Conservation (phyloP, 1,284 basidiomycete genomes). For the Wolfiporia cocos region DNA sequence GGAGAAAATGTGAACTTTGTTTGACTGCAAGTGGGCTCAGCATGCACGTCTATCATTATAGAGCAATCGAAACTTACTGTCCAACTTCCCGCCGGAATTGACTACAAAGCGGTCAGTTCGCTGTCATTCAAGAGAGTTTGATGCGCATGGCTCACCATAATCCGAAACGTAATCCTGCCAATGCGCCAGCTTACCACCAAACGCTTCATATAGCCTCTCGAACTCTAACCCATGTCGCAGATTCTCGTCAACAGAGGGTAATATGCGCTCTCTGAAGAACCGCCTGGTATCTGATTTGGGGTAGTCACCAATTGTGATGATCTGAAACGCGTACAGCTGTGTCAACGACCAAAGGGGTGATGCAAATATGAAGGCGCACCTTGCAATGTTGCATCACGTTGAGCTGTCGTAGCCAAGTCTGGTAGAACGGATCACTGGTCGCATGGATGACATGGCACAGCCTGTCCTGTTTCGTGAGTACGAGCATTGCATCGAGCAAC, state of each 20-base stretch:
- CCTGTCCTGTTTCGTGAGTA: slow-evolving; percentile 79
- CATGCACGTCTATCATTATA: background rate
- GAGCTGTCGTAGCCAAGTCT: slow-evolving; percentile 71
- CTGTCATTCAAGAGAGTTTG: background rate
- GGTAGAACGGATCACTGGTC: slow-evolving; percentile 80
- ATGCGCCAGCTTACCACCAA: slow-evolving; percentile 78
- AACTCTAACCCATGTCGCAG: slow-evolving; percentile 53
- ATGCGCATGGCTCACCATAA: slow-evolving; percentile 36
- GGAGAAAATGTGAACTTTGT: slow-evolving; percentile 69
- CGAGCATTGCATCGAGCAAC: slow-evolving; percentile 76
- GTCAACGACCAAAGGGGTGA: background rate
- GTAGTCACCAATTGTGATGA: slow-evolving; percentile 76
- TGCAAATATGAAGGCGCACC: slow-evolving; percentile 36
- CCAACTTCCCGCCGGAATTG: slow-evolving; percentile 28
- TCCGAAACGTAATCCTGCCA: slow-evolving; percentile 75
- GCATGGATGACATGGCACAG: slow-evolving; percentile 80
- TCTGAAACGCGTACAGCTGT: slow-evolving; percentile 32
- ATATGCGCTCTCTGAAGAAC: slow-evolving; percentile 58
- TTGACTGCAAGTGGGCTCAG: slow-evolving; percentile 40
- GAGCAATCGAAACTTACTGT: slow-evolving; percentile 29
- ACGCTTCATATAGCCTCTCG: slow-evolving; percentile 66
- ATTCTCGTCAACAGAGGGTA: slow-evolving; percentile 56
- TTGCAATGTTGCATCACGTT: slow-evolving; percentile 79
- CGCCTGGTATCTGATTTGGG: slow-evolving; percentile 59
- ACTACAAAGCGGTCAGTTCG: slow-evolving; percentile 15